These are phyloP conservation scores for Lactarius vividus DNA, from an alignment of 768 basidiomycete species.

Conservation along the genomic window DNA sequence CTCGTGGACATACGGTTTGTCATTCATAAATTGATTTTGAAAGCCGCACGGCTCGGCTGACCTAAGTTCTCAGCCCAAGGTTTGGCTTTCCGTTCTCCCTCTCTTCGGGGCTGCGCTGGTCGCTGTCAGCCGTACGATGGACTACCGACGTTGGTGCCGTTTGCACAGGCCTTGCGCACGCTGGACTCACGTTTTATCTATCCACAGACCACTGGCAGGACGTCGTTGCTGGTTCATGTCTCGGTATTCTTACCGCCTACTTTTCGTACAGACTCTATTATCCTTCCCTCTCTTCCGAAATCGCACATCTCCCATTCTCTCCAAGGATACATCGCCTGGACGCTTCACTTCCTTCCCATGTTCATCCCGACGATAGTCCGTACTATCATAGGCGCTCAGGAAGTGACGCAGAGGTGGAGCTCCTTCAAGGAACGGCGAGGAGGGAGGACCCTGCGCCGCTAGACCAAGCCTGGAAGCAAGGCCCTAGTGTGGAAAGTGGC, in stretches of 20 bases:
- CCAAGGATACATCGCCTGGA: slow-evolving; percentile 58
- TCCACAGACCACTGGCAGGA: slow-evolving; percentile 87
- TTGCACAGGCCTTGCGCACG: not conserved
- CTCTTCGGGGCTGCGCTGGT: slow-evolving; percentile 74
- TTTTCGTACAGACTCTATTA: slow-evolving; percentile 85
- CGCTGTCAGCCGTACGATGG: slow-evolving; percentile 88
- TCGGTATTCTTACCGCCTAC: slow-evolving; percentile 71
- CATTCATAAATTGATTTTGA: not conserved
- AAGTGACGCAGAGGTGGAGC: slow-evolving; percentile 26
- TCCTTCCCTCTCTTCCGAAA: slow-evolving; percentile 60
- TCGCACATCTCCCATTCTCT: slow-evolving; percentile 67
- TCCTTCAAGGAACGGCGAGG: slow-evolving; percentile 34
- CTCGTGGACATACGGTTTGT: slow-evolving; percentile 65
- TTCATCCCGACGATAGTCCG: slow-evolving; percentile 16
- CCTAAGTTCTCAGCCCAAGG: slow-evolving; percentile 45
- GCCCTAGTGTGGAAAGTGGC: slow-evolving; percentile 4
- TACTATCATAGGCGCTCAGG: slow-evolving; percentile 13
- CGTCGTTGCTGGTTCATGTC: slow-evolving; percentile 70
- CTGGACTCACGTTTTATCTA: slow-evolving; percentile 19
- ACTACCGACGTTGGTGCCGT: slow-evolving; percentile 68
- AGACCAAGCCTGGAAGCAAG: slow-evolving; percentile 18
- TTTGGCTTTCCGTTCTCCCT: slow-evolving; percentile 81
- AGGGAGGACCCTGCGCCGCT: slow-evolving; percentile 33
- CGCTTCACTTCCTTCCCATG: slow-evolving; percentile 42
- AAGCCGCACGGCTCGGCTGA: slow-evolving; percentile 7